Base-by-base conservation (phyloP, 495 filamentous ascomycete genomes). In the Penicillium ochrochloron region DNA sequence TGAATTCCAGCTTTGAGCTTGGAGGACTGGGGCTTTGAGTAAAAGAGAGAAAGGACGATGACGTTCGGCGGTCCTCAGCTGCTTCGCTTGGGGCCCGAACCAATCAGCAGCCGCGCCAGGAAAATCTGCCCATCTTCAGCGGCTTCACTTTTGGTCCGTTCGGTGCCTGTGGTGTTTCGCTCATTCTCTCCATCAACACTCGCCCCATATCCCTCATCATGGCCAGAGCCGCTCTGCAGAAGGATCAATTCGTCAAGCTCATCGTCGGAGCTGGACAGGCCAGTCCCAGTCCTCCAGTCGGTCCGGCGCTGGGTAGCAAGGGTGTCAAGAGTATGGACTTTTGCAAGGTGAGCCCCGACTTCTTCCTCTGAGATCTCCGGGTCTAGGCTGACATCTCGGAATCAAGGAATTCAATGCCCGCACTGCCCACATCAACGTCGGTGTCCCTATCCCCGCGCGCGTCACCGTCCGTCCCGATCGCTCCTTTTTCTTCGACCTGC, bases 311-410 rank as follows among this genome's bases (percentile, higher is more conserved):
- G 66, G 95, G 95, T 76, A 94, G 90, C 76, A 98, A 97, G 83
- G 95, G 95, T 82, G 91, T 99, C 44, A 99, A 99, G 83, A 94
- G 90, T 63, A 99, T 99, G 90, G 96, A 99, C 79, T 98, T 98
- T 76, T 98, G 95, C 86, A 99, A 99, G 86, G 95, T 97, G 72
- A 67, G 81, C 66, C 51, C 25, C 19, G 12, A 25, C 31, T 41
- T 29, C 27, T 64, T 39, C 44, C 6, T 29, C 7, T 19, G n/a
- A 29, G 57, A 58, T 42, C 34, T 39, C 29, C 39, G 5, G 21
- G 53, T 61, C 50, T 57, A 50, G n/a, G 70, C 60, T 31, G 29
- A 10, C 29, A 27, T 34, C 19, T 25, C 5, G 9, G 15, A 23
- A 5, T 1, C 10, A 10, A 99, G 95, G 95, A 99, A 79, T 99